These are phyloP conservation scores for Solanum pinnatisectum DNA, from an alignment of 257 asterid genomes.

Conservation along the genomic window DNA sequence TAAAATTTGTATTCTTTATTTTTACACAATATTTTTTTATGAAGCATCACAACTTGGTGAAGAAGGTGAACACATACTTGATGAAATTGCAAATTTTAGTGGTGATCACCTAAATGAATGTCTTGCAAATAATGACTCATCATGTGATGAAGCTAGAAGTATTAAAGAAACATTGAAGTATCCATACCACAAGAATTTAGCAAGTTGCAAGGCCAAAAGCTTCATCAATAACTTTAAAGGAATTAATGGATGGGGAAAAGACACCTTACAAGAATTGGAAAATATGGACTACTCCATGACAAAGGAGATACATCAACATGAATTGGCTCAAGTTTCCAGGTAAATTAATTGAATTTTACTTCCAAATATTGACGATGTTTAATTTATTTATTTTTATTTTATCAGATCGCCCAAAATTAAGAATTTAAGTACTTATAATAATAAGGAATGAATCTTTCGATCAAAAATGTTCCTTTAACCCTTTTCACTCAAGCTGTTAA, in stretches of 20 bases:
- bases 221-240: not conserved
- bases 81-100: slow-evolving; percentile 31
- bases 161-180: slow-evolving; percentile 17
- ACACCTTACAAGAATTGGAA: slow-evolving; percentile 19
- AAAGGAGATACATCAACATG: slow-evolving; percentile 11
- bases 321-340: slow-evolving; percentile 26
- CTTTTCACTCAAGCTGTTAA: slow-evolving; percentile 11
- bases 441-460: no score
- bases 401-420: no score
- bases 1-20: no score
- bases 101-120: slow-evolving; percentile 1
- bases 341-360: not conserved
- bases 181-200: slow-evolving; percentile 37
- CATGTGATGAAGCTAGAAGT: not conserved
- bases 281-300: slow-evolving; percentile 6
- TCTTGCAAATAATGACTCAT: not conserved
- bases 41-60: slow-evolving; percentile 40
- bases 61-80: slow-evolving; percentile 36
- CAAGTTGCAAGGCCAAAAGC: not conserved
- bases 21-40: not conserved
- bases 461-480: no score
- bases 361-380: not conserved
- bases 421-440: no score
- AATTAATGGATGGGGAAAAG: slow-evolving; percentile 14
- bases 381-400: no score